These are phyloP conservation scores for Trichoderma polysporum DNA, from an alignment of 2,329 filamentous ascomycete species.

Conservation along the genomic window DNA sequence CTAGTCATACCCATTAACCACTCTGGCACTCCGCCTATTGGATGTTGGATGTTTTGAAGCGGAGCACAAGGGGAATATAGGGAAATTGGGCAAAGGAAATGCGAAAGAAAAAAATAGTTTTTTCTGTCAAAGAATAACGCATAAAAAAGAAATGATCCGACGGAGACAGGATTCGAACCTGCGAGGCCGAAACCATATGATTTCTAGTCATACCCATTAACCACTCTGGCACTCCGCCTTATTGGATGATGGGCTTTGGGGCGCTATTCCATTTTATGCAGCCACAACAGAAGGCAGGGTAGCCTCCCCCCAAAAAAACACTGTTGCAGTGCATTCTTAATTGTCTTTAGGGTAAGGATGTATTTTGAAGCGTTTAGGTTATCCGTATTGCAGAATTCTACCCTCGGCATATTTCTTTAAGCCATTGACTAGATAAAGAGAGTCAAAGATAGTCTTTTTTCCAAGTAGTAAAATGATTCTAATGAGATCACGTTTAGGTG, in stretches of 20 bases:
- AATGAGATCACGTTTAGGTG: background rate
- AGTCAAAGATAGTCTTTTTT: background rate
- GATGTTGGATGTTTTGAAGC: background rate
- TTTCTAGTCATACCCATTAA: conserved; percentile 21
- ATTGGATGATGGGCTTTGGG: background rate
- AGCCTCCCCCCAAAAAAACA: too few relatives aligned
- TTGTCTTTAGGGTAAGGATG: background rate
- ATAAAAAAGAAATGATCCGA: background rate
- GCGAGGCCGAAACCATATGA: conserved; percentile 19
- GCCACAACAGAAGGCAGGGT: too few relatives aligned
- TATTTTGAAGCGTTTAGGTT: background rate
- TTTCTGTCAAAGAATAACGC: background rate
- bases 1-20: conserved; percentile 19
- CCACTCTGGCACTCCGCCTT: conserved; percentile 18
- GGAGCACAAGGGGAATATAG: background rate
- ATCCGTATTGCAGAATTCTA: too few relatives aligned
- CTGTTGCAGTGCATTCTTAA: background rate
- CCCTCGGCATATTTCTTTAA: too few relatives aligned
- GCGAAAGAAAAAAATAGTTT: background rate
- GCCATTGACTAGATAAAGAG: background rate
- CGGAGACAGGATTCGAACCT: conserved; percentile 17
- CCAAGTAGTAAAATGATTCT: background rate
- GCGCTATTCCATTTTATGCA: background rate
- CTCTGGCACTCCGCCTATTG: conserved; percentile 16
- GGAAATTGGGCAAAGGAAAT: background rate